These are phyloP conservation scores for Colletotrichum phormii DNA, from an alignment of 2,329 filamentous ascomycete species.

Conservation along the genomic window DNA sequence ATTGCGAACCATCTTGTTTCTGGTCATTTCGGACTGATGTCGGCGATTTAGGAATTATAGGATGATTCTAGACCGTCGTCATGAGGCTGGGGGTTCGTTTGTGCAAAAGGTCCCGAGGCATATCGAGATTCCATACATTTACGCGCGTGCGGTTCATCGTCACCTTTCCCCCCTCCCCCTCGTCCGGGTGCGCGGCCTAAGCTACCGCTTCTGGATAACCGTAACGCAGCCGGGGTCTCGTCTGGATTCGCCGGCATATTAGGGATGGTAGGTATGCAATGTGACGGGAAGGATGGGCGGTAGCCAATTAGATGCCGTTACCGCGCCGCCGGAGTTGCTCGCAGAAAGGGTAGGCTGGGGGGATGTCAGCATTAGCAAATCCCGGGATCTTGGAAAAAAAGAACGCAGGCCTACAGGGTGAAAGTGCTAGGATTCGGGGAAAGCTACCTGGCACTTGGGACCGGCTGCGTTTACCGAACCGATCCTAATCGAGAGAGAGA, in stretches of 20 bases:
- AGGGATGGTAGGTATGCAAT: background rate
- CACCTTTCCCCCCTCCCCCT: background rate
- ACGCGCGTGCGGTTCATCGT: background rate
- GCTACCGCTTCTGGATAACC: slow-evolving; percentile 4
- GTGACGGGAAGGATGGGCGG: background rate
- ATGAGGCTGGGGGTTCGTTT: background rate
- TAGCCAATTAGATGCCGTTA: background rate
- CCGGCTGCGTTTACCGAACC: background rate
- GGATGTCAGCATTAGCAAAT: slow-evolving; percentile 11
- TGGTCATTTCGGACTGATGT: background rate
- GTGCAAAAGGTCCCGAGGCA: background rate
- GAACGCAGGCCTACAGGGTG: slow-evolving; percentile 1
- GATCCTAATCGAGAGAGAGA: background rate
- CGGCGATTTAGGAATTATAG: background rate
- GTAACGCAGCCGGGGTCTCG: background rate
- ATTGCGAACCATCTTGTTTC: background rate
- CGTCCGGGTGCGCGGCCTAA: background rate
- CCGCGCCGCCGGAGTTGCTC: background rate
- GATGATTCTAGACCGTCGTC: background rate
- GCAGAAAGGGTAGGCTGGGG: background rate
- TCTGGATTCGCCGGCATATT: background rate
- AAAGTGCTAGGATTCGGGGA: background rate
- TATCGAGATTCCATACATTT: background rate
- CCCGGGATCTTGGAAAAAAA: background rate
- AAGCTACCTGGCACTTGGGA: slow-evolving; percentile 12